These are phyloP conservation scores for Solanum sejunctum DNA, from an alignment of 257 asterid genomes.

Conservation along the genomic window DNA sequence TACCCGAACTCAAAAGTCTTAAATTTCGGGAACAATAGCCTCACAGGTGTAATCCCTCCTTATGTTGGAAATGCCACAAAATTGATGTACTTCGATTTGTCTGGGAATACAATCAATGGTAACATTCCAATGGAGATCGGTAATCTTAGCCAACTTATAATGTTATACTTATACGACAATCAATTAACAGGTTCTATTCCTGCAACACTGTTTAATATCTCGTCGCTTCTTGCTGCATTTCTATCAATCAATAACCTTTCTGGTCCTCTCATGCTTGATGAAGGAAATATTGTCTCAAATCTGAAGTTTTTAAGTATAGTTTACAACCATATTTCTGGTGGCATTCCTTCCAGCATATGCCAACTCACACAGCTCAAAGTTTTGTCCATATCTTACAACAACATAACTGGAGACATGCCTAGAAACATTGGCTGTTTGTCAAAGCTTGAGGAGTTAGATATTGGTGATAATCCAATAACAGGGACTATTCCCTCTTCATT, in stretches of 20 bases:
- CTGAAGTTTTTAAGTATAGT: not conserved
- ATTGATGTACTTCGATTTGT: not conserved
- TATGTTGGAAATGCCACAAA: not conserved
- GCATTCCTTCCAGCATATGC: not conserved
- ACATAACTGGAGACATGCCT: not conserved
- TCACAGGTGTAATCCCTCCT: not conserved
- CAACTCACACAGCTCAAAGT: not conserved
- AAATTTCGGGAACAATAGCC: not conserved
- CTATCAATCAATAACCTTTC: accelerated
- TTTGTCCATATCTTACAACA: not conserved
- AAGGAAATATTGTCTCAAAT: not conserved
- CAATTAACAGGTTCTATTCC: not conserved
- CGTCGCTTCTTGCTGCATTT: accelerated
- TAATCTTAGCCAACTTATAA: not conserved
- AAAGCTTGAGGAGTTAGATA: not conserved
- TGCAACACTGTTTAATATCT: not conserved
- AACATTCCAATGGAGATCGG: not conserved
- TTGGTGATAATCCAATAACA: not conserved
- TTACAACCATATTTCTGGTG: not conserved
- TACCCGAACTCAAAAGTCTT: not conserved
- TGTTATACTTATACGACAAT: accelerated
- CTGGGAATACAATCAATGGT: not conserved
- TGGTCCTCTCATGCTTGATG: not conserved
- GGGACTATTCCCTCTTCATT: not conserved
- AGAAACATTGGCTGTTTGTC: not conserved